Evolutionary conservation across 768 basidiomycete species (phyloP).

Genomic region (Amanita subjunquillea): DNA sequence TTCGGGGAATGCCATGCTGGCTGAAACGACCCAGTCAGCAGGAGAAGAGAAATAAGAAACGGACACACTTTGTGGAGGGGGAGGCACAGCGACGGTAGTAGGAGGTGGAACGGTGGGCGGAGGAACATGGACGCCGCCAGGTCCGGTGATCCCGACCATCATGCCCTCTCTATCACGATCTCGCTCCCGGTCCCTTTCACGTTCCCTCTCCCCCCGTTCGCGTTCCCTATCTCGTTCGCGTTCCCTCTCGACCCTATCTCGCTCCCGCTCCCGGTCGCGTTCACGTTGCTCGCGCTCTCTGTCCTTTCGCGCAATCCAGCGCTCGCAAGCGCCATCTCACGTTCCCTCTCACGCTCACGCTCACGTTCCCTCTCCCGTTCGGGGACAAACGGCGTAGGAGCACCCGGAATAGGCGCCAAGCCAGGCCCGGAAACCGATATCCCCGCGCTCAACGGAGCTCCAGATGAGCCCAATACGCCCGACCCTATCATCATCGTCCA

Average conservation of each 20-base stretch:
- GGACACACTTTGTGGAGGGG: constrained; percentile 5
- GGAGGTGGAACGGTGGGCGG: not conserved
- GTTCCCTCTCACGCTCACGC: not conserved
- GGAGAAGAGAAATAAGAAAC: not conserved
- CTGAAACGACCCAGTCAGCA: constrained; percentile 8
- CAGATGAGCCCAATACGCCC: constrained; percentile 20
- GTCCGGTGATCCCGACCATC: constrained; percentile 6
- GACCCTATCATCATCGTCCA: not conserved
- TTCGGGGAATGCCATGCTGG: constrained; percentile 30
- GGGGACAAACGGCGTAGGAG: constrained; percentile 2
- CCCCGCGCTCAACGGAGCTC: constrained; percentile 3
- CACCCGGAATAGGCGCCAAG: not conserved
- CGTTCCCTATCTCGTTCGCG: constrained; percentile 2
- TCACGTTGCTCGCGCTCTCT: constrained; percentile 6
- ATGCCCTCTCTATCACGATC: not conserved
- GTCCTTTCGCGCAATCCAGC: constrained; percentile 4
- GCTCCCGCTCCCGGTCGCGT: not conserved
- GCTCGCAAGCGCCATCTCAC: not conserved
- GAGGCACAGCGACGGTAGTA: constrained; percentile 7
- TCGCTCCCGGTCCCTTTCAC: constrained; percentile 2
- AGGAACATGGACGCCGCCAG: constrained; percentile 6
- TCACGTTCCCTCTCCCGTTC: constrained; percentile 5
- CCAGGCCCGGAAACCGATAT: constrained; percentile 3
- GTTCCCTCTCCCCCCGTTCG: not conserved
- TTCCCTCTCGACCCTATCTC: not conserved